Evolutionary conservation across 192 early-diverging fungal genomes (phyloP).

Genomic region (Coemansia sp.): DNA sequence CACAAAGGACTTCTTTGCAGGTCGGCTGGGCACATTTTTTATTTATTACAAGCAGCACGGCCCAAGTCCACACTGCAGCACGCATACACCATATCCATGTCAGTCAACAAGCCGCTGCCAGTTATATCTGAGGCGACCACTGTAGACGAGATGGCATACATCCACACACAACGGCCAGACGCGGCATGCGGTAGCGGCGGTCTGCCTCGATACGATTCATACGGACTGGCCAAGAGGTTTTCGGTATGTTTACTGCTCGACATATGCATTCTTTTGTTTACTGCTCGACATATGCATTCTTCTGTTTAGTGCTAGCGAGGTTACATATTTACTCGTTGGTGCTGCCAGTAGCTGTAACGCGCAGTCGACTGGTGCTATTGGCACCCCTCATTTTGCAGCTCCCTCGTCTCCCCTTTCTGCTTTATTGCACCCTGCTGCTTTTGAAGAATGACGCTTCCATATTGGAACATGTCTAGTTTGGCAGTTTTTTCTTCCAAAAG

Average conservation of each 20-base stretch:
- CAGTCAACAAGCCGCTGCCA: constrained; percentile 46
- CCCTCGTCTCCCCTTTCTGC: neutral
- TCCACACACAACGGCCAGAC: constrained; percentile 10
- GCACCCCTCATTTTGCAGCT: neutral
- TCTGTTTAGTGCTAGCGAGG: constrained; percentile 1
- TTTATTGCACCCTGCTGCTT: constrained; percentile 1
- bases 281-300: neutral
- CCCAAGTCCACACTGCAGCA: neutral
- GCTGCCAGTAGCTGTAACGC: neutral
- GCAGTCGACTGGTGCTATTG: neutral
- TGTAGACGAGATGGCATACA: constrained; percentile 10
- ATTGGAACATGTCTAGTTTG: neutral
- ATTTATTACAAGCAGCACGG: neutral
- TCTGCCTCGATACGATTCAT: neutral
- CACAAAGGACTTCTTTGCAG: neutral
- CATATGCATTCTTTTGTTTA: neutral
- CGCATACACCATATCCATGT: constrained; percentile 14
- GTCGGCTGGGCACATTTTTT: neutral
- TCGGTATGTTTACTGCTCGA: constrained; percentile 34
- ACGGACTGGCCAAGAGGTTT: constrained; percentile 17
- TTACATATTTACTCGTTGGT: neutral
- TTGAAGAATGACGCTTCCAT: neutral
- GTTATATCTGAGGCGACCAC: constrained; percentile 28
- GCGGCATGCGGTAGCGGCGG: constrained; percentile 11
- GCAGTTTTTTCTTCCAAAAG: neutral